Base-by-base conservation (phyloP, 2,329 filamentous ascomycete genomes). In the Nothophaeocryptopus gaeumannii region DNA sequence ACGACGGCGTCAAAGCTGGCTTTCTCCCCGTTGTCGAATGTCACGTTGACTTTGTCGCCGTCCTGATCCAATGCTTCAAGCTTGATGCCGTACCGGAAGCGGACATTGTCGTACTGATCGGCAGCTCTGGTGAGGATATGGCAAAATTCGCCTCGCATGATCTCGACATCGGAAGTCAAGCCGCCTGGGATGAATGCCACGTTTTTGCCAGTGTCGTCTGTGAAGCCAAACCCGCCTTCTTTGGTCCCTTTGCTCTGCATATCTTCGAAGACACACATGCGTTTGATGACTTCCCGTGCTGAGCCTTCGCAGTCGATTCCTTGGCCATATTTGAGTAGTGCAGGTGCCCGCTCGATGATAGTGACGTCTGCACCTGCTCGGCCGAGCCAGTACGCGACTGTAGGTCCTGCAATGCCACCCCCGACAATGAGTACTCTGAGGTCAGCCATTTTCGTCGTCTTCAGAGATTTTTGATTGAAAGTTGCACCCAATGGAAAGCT, bases 91-190 rank as follows among this genome's bases (percentile, higher is more conserved):
- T 44, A 52, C 29, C 45, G 39, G 41, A 53, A 47, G 14, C 29
- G 14, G 26, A 44, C 50, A 13, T 32, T 37, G 1, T 49, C 39
- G 14, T 26, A 44, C 43, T 34, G 7, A 36, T 61, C 56, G 8
- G 55, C 50, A 5, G 54, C 55, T 2, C 53, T 41, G 3, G 74
- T 68, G 0, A 81, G 49, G 2, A 81, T 56, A 1, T 57, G 59
- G 11, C 71, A 72, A 16, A 82, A 52, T 39, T 80, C 75, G 0
- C 75, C 78, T 3, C 79, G 68, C 71, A 81, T 55, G 33, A 58
- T 54, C 45, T 63, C 59, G 15, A 59, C 53, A 9, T 55, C 56
- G 5, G 45, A 39, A 8, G 58, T 60, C n/a, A 56, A 42, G 30
- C 32, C 26, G 36, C 50, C 41, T 14, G 30, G 37, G 30, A 47